Evolutionary conservation across 2,329 filamentous ascomycete species (phyloP).

Genomic region (Colletotrichum destructivum): DNA sequence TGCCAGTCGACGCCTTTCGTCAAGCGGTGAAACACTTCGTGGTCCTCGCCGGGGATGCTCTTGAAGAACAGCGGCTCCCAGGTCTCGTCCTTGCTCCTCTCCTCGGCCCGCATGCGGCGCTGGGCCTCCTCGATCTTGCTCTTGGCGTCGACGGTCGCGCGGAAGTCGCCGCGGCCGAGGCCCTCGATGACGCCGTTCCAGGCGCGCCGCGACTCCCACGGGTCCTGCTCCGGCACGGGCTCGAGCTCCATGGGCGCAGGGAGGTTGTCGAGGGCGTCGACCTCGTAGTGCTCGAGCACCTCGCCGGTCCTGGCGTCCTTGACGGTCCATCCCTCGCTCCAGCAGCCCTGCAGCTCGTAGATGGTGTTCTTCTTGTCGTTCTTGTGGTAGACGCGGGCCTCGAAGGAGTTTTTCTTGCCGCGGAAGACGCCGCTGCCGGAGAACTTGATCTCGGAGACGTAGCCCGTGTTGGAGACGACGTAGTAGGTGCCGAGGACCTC

Average conservation of each 20-base stretch:
- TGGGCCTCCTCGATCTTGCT: slow-evolving; percentile 86
- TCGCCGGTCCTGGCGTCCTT: slow-evolving; percentile 52
- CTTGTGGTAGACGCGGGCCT: slow-evolving; percentile 58
- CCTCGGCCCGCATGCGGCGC: slow-evolving; percentile 79
- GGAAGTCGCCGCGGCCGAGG: slow-evolving; percentile 82
- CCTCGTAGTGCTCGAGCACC: slow-evolving; percentile 53
- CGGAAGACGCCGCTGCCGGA: slow-evolving; percentile 61
- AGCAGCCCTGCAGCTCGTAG: slow-evolving; percentile 41
- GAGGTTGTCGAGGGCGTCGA: slow-evolving; percentile 53
- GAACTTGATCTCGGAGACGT: slow-evolving; percentile 62
- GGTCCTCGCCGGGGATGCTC: slow-evolving; percentile 46
- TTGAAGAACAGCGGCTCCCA: slow-evolving; percentile 60
- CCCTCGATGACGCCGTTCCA: slow-evolving; percentile 84
- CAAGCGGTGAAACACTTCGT: slow-evolving; percentile 51
- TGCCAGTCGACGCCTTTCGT: slow-evolving; percentile 49
- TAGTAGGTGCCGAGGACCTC: slow-evolving; percentile 63
- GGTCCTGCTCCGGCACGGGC: slow-evolving; percentile 79
- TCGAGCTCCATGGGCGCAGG: slow-evolving; percentile 53
- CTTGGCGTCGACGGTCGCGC: slow-evolving; percentile 80
- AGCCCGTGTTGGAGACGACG: slow-evolving; percentile 62
- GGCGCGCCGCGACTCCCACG: slow-evolving; percentile 84
- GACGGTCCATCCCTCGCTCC: slow-evolving; percentile 47
- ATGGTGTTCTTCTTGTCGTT: slow-evolving; percentile 53
- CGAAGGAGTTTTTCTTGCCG: slow-evolving; percentile 63
- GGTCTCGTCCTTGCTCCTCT: slow-evolving; percentile 65